Base-by-base conservation (phyloP, 2,329 filamentous ascomycete genomes). In the Colletotrichum cordylinicola region DNA sequence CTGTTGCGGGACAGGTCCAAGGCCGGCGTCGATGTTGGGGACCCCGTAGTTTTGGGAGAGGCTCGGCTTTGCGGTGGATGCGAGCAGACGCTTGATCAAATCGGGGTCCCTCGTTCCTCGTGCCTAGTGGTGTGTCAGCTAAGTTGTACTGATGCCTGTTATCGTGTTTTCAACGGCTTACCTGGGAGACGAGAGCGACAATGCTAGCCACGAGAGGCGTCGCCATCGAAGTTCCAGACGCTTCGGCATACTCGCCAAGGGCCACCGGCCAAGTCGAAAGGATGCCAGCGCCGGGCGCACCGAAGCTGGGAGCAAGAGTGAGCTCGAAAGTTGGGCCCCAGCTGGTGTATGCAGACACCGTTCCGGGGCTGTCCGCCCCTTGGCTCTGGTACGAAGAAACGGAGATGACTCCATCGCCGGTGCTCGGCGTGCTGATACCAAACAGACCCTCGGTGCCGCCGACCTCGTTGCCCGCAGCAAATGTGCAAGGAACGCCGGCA, bases 281-380 rank as follows among this genome's bases (percentile, higher is more conserved):
- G 52, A 93, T 92, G 55, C 86, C 86, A 62, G 90, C 90, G 27
- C 91, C 90, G 2, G 90, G 89, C 0, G 89, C 85, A 13, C 87
- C 88, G 52, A 92, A 81, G 77, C 91, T 87, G 1, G 91, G 90
- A 80, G 91, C 91, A 37, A 90, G 82, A 55, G 89, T 87, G 77
- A 92, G 84, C 79, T 93, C 90, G 80, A 87, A 92, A 2, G 88
- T 91, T 3, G 91, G 91, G 4, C 91, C 91, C 91, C 91, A 93
- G n/a, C 87, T 89, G 37, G 88, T 90, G 80, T 85, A 92, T 4
- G 81, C 81, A 0, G 74, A 76, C 2, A 74, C 71, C 9, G 39
- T 39, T 4, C 74, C 74, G 4, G 60, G 27, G 1, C 66, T 56
- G 13, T 67, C 72, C 0, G 60, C 55, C 1, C 43, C 74, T 5